Base-by-base conservation (phyloP, 192 early-diverging fungal species). In the Linnemannia exigua region DNA sequence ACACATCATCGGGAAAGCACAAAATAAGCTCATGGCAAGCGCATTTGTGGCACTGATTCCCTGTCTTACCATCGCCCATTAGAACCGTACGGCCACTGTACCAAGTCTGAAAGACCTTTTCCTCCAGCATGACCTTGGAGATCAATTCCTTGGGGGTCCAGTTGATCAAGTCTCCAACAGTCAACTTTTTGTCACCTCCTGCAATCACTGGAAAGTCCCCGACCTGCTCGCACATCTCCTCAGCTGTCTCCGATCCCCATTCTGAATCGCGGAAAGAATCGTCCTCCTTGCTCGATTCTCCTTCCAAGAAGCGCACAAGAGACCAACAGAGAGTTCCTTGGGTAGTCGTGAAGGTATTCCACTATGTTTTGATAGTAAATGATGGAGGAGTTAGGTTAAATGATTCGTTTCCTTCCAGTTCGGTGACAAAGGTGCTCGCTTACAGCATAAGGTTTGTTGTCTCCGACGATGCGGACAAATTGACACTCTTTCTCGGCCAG, bases 71-170 rank as follows among this genome's bases (percentile, higher is more conserved):
- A 79, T 84, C 76, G 0, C 82, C 82, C 5, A 84, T 38, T 1
- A 84, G 67, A 1, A 77, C 75, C 7, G 70, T 77, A 0, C 81
- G 75, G 7, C 70, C 81, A 67, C 28, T 16, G 37, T 84, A 67
- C 82, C 82, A 84, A 0, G 82, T 84, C 3, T 69, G 19, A 61
- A 84, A 84, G n/a, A 84, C 76, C 51, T 84, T 79, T 22, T 84
- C 82, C 14, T 84, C 82, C 20, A 75, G 28, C 77, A 70, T 74
- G 25, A 78, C 82, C 22, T 78, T 84, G 19, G 82, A 74, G 35
- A 74, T 76, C 31, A 61, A 41, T 1, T 78, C 37, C 51, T 78
- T 78, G 4, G 82, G 76, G 0, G 82, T 78, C 20, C 41, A 22
- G 20, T 78, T 72, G 66, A 84, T 74, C 28, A 84, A 33, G 22